Base-by-base conservation (phyloP, 345 rosid species). In the Eucalyptus curtisii region DNA sequence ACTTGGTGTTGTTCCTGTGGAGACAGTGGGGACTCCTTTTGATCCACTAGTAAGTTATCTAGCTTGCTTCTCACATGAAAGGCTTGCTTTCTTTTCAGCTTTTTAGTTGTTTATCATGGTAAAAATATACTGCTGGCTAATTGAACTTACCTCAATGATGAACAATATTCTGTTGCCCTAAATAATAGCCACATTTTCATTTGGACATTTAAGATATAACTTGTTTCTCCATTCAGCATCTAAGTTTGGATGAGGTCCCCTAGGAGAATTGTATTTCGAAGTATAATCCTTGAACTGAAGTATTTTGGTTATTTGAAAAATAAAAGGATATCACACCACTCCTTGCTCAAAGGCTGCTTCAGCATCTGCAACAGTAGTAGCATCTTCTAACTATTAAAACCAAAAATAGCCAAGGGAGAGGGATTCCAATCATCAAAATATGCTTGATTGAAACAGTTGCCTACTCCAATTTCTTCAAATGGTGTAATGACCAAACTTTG, bases 11-110 rank as follows among this genome's bases (percentile, higher is more conserved):
- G 93, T 94, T 64, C 93, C 94, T 76, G 98, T 97, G 91, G 98
- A 96, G 91, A 94, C 99, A 33, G 89, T 94, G 30, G 97, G 99
- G 76, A 94, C 94, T 45, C 96, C 95, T 55, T 98, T 98, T 93
- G 99, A 98, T 94, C 99, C 99, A 86, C 85, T 93, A 99, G 99
- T 98, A 92, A 95, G 99, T 92, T 88, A 52, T 90, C 91, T 76
- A 5, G 50, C 49, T 88, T 86, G 5, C 20, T 19, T 61, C 50
- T 27, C 53, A 52, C 25, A 31, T 53, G 66, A 31, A 27, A 86
- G 49, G 61, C n/a, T 76, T 40, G 57, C 33, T 42, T 55, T 49
- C 49, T 49, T 27, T 76, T 82, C 59, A 31, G 27, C 44, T 57
- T n/a, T 49, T 40, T 53, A 76, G 47, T 76, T 40, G 84, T 30